phyloP scores from a whole-genome alignment of 805 yeast species.

The Vanderwaltozyma polyspora region DNA sequence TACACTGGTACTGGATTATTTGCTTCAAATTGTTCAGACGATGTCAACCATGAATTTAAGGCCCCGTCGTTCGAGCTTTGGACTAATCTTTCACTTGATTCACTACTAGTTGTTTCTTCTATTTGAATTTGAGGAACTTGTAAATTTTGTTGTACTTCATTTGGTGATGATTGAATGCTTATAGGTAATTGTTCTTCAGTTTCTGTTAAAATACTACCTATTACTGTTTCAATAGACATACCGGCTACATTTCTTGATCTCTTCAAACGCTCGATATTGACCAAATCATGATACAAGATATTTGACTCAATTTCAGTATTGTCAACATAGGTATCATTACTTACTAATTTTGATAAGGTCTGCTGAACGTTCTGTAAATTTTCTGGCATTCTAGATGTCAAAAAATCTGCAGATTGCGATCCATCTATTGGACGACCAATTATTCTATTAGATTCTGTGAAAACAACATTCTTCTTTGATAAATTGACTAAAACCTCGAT shows the following conservation, averaged over 20 bases:
- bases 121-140: background rate
- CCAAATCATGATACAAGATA: constrained; percentile 31
- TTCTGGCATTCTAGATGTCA: constrained; percentile 6
- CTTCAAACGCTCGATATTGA: constrained; percentile 73
- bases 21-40: background rate
- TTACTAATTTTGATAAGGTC: constrained; percentile 9
- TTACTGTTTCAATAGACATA: constrained; percentile 65
- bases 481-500: constrained; percentile 75
- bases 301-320: constrained; percentile 18
- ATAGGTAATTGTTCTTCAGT: background rate
- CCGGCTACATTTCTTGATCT: constrained; percentile 68
- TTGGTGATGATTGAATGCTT: background rate
- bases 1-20: constrained; percentile 14
- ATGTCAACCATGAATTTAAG: constrained; percentile 3
- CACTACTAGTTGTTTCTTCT: background rate
- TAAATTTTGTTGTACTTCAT: background rate
- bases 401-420: constrained; percentile 6
- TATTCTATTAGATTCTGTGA: constrained; percentile 23
- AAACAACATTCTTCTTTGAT: constrained; percentile 43
- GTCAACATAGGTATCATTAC: constrained; percentile 1
- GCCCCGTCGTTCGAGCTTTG: background rate
- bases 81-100: background rate
- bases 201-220: constrained; percentile 58
- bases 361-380: constrained; percentile 9
- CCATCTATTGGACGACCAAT: constrained; percentile 19